Base-by-base conservation (phyloP, 2,329 filamentous ascomycete species). In the Mollisiaceae sp. region DNA sequence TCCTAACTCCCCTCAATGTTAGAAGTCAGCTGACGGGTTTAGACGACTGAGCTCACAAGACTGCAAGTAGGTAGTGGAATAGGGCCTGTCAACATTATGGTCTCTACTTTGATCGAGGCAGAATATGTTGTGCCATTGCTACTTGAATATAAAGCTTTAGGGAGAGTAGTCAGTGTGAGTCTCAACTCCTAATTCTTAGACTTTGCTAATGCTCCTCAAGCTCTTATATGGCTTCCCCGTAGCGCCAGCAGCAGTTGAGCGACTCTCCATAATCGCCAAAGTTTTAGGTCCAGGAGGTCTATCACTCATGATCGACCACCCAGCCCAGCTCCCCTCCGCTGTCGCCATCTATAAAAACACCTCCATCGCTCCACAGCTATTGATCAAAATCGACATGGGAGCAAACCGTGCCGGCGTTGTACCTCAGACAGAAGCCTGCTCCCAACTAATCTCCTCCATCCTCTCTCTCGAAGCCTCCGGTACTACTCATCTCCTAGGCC, bases 301-400 rank as follows among this genome's bases (percentile, higher is more conserved):
- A 20, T 83, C 85, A 15, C 80, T 93, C 4, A 86, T 94, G 73
- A 81, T 93, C 61, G 91, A 95, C 75, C 86, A 93, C 75, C 79
- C 82, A 0, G 80, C 82, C 12, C 90, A 92, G 74, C 75, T 92
- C 2, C 74, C 80, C 1, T 77, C 82, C 6, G 76, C 86, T n/a
- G 73, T 78, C 0, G 73, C 82, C 6, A 78, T 83, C 55, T 74
- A 80, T 47, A 72, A 76, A 3, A 71, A 78, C 1, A 79, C 81
- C 1, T 83, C 82, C 18, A 78, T 80, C 56, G 75, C 79, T 1
- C 84, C 88, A 2, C 81, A 81, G 0, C 80, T 91, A 15, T 91
- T 89, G 73, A 79, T 94, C 72, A 94, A 94, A 72, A 85, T 94
- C 45, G 91, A 94, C 75, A 88, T 91, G 59, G 90, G 91, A 12